Evolutionary conservation across 2,329 filamentous ascomycete genomes (phyloP).

Genomic region (Botrytis fragariae): DNA sequence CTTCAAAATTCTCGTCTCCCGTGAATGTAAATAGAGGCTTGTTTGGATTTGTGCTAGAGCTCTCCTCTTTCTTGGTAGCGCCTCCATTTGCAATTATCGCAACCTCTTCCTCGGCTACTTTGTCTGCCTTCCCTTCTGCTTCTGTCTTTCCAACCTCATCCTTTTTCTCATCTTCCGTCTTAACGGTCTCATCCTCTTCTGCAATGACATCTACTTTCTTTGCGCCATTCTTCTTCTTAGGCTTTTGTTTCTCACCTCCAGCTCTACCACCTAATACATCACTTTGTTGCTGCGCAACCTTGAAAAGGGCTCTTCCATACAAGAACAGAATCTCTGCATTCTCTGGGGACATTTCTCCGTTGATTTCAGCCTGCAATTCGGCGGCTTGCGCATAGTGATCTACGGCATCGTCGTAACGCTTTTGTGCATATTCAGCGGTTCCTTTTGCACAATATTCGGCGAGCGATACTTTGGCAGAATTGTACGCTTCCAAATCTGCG

Average conservation of each 20-base stretch:
- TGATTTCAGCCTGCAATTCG: constrained; percentile 84
- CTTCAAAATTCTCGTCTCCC: constrained; percentile 90
- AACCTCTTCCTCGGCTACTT: constrained; percentile 48
- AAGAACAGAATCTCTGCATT: constrained; percentile 94
- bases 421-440: constrained; percentile 81
- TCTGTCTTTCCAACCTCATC: constrained; percentile 43
- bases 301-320: constrained; percentile 91
- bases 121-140: constrained; percentile 44
- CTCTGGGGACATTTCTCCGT: constrained; percentile 84
- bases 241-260: constrained; percentile 52
- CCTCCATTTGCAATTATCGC: constrained; percentile 39
- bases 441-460: constrained; percentile 76
- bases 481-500: constrained; percentile 33
- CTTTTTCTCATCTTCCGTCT: constrained; percentile 51
- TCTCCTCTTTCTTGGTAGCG: constrained; percentile 39
- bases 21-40: constrained; percentile 89
- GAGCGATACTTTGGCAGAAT: constrained; percentile 58
- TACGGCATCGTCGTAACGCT: constrained; percentile 80
- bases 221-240: constrained; percentile 43
- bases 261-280: constrained; percentile 88
- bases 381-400: constrained; percentile 87
- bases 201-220: constrained; percentile 42
- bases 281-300: constrained; percentile 89
- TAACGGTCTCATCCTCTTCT: constrained; percentile 54
- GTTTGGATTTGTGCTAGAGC: constrained; percentile 45